Base-by-base conservation (phyloP, 2,329 filamentous ascomycete species). In the Penicillium capsulatum region DNA sequence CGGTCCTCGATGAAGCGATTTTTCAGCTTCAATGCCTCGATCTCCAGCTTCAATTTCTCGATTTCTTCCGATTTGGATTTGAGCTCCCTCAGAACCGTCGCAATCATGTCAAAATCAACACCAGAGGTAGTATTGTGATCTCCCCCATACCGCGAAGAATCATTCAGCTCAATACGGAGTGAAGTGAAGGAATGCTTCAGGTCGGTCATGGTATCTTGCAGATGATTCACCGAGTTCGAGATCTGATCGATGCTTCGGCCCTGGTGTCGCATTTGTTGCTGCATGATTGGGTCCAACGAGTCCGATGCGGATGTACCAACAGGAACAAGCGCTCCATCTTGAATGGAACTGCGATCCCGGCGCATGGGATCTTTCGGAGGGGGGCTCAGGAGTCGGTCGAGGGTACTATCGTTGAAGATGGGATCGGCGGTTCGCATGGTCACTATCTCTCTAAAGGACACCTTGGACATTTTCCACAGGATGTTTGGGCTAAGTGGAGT, bases 151-250 rank as follows among this genome's bases (percentile, higher is more conserved):
- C 52, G 49, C 4, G 40, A 55, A 0, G 62, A 57, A 3, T 51
- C 55, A 24, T 66, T 64, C 14, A 67, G 33, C 35, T 67, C 63
- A 11, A 66, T 59, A 13, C 62, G 60, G 32, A 67, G 53, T 2
- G 62, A 49, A 3, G 56, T 65, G 31, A 67, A 66, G n/a, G 62
- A 59, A 31, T 60, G 47, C 42, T 66, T 66, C 17, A 67, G 41
- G 41, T 66, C 64, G 19, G 55, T 52, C 63, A 67, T 67, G 8
- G 63, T 65, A 41, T 66, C 64, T 24, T 66, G 61, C 3, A 66
- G 50, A 29, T 61, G 58, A 38, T 57, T 61, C 26, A 67, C 63
- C 3, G 64, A 65, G 34, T 44, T 65, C 4, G 63, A 64, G 10
- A 67, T 65, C 31, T 62, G 58, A 40, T 64, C 59, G 19, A 66